Evolutionary conservation across 345 rosid species (phyloP), one percentile per base, ranked within the genome.

Genomic region (Trapa incisa): DNA sequence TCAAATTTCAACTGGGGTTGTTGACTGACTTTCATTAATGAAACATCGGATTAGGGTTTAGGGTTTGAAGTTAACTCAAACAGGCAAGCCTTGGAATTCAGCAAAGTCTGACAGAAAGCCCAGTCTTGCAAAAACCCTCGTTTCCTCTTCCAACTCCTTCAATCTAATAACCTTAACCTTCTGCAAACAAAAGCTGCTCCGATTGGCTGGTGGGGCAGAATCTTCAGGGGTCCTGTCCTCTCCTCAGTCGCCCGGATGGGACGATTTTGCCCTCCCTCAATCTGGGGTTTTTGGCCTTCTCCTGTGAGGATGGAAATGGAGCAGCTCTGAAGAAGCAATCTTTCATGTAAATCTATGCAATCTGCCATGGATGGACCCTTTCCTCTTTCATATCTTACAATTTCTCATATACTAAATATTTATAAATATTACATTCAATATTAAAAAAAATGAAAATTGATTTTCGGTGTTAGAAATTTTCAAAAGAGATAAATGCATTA

Each of bases 311-410:
- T 54, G 11, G 60, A n/a, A 29, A 6, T 4, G 22, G 33, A 1
- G 22, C 10, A n/a, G 60, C 32, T 17, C 63, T 32, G 63, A 58
- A 58, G 38, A 58, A 50, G 63, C 12, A 58, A 58, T 58, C 37
- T 57, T 32, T 50, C 16, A 13, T 13, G 17, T 50, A 16, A 0
- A 33, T 29, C 33, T 58, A 29, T 38, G 50, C 38, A 36, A 67
- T 62, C 39, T 73, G 70, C 61, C 29, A 22, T 22, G 29, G 29
- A 22, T 22, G 29, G 29, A 22, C 29, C 29, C 29, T 22, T 22
- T 22, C 29, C 29, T 22, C 29, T 0, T 22, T 22, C 29, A 22
- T 22, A 22, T 22, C 7, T 77, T 76, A 70, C 79, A 64, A 71
- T 77, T 35, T 33, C 37, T 57, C 37, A 2, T 32, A 15, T 80